These are phyloP conservation scores for Lithocarpus polystachyus DNA, from an alignment of 306 rosid species.

Conservation along the genomic window DNA sequence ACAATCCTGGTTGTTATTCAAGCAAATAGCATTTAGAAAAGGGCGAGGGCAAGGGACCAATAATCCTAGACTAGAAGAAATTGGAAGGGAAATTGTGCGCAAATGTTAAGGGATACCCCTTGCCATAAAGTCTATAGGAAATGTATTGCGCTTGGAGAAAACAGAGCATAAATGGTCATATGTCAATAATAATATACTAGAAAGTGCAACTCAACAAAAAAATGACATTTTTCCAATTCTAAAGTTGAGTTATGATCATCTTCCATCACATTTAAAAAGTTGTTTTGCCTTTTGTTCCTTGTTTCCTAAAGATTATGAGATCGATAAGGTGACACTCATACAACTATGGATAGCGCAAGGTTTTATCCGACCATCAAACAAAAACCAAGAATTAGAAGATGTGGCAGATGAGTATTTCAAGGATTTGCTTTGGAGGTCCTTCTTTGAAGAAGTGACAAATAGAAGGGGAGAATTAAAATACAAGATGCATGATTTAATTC, in stretches of 20 bases:
- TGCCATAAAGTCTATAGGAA: slow-evolving; percentile 30
- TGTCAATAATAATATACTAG: slow-evolving; percentile 33
- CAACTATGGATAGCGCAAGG: neutral
- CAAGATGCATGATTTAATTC: neutral
- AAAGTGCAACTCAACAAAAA: slow-evolving; percentile 4
- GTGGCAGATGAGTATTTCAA: neutral
- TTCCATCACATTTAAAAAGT: slow-evolving; percentile 30
- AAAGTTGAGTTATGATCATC: slow-evolving; percentile 23
- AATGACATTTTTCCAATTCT: slow-evolving; percentile 31
- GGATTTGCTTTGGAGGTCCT: slow-evolving; percentile 11
- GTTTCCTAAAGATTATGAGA: neutral
- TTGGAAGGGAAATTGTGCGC: slow-evolving; percentile 28
- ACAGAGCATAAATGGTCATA: slow-evolving; percentile 30
- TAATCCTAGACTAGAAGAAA: neutral
- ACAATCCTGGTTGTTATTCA: slow-evolving; percentile 24
- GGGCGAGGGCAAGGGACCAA: neutral
- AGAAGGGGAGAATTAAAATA: neutral
- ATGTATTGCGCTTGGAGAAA: slow-evolving; percentile 24
- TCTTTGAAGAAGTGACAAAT: slow-evolving; percentile 19
- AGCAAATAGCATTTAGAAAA: slow-evolving; percentile 16
- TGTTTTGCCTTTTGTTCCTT: slow-evolving; percentile 7
- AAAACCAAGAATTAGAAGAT: neutral
- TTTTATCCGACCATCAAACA: neutral
- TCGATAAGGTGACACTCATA: neutral
- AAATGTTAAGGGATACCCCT: slow-evolving; percentile 25